Evolutionary conservation across 768 basidiomycete species (phyloP).

Genomic region (Amyloporia xantha): DNA sequence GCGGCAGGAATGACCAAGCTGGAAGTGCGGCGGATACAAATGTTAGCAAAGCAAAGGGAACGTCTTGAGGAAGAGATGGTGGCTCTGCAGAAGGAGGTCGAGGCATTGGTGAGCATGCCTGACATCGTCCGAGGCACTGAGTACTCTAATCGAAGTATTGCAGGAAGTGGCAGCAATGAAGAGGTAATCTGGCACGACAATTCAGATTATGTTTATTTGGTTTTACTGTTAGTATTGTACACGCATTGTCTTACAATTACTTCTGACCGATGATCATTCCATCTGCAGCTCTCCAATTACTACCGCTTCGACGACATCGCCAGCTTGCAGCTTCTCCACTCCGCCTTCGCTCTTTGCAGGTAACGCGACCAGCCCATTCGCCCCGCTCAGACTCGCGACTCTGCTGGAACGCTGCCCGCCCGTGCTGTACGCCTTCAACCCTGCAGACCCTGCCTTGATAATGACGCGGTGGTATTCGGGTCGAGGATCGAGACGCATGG

Average conservation of each 20-base stretch:
- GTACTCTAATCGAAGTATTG: neutral
- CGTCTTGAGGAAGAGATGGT: slow-evolving; percentile 58
- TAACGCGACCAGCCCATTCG: slow-evolving; percentile 72
- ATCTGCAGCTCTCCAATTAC: slow-evolving; percentile 60
- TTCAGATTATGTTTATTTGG: no score
- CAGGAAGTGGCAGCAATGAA: slow-evolving; percentile 22
- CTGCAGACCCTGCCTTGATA: slow-evolving; percentile 37
- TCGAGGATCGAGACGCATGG: slow-evolving; percentile 65
- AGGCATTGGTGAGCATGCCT: slow-evolving; percentile 39
- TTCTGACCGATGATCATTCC: slow-evolving; percentile 7
- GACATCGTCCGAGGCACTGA: neutral
- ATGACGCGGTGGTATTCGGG: slow-evolving; percentile 80
- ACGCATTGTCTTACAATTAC: neutral
- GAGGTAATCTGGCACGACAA: slow-evolving; percentile 7
- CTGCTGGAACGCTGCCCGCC: slow-evolving; percentile 85
- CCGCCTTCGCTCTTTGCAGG: slow-evolving; percentile 37
- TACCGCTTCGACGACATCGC: slow-evolving; percentile 53
- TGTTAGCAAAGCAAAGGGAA: slow-evolving; percentile 60
- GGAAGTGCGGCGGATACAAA: slow-evolving; percentile 58
- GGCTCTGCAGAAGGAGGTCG: slow-evolving; percentile 55
- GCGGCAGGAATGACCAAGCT: slow-evolving; percentile 54
- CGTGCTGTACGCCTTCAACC: slow-evolving; percentile 67
- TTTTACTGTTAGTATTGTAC: slow-evolving; percentile 1
- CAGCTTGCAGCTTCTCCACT: slow-evolving; percentile 38
- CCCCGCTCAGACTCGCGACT: slow-evolving; percentile 71